Base-by-base conservation (phyloP, 768 basidiomycete genomes). In the Leccinum variicolor region DNA sequence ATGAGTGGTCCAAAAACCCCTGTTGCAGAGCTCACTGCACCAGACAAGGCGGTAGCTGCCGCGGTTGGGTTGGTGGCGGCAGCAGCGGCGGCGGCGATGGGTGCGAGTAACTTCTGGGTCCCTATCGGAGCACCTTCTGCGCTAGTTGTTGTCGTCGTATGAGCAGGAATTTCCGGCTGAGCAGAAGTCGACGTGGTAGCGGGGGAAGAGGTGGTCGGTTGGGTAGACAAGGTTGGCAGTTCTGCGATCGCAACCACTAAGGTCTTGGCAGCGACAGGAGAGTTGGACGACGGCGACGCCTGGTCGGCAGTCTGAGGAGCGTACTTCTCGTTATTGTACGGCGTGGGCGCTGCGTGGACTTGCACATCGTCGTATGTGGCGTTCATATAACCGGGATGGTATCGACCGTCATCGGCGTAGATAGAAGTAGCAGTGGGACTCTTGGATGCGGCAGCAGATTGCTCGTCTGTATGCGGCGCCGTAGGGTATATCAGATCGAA, bases 301-400 rank as follows among this genome's bases (percentile, higher is more conserved):
- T 23, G 51, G 29, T 15, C 28, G n/a, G 17, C n/a, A 8, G 31
- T 36, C 29, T 47, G 53, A 29, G 54, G 57, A 36, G 50, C 41
- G 19, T 63, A 46, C 48, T 26, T 45, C 14, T 62, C 66, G 48
- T 66, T 55, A 34, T 66, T 56, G 34, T 55, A 68, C 26, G 67
- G 59, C 33, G 67, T 58, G 7, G 64, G 65, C 1, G 47, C 57
- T 7, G 62, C 65, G 48, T 67, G 68, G 52, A 69, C 58, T 23
- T 63, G 31, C 7, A 55, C 61, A 21, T 57, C n/a, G 23, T 56
- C 53, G 54, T 55, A 55, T 33, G 54, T 54, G 17, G 54, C 41
- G 21, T 26, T 54, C 5, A 34, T 34, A 50, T 53, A 54, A 19
- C 50, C 51, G 14, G 54, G 54, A 54, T 54, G 52, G 23, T 54